phyloP scores from a whole-genome alignment of 2,329 filamentous ascomycete species.

The Oidium heveae region DNA sequence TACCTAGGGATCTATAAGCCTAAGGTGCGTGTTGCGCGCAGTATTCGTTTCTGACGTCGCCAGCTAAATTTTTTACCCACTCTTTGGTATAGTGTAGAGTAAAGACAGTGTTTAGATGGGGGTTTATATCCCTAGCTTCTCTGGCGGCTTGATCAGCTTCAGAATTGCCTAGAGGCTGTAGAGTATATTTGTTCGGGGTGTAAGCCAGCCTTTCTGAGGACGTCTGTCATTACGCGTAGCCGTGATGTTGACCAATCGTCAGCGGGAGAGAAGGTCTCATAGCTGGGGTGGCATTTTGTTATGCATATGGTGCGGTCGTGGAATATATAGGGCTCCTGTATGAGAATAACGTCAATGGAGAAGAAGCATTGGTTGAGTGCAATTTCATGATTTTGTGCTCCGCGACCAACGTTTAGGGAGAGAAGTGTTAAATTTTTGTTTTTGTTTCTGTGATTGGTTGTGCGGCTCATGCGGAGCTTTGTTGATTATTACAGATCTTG shows the following conservation, averaged over 20 bases:
- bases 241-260: no score
- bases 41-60: not conserved
- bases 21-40: not conserved
- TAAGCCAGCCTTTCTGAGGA: no score
- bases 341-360: not conserved
- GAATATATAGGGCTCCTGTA: not conserved
- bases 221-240: no score
- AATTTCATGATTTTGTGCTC: not conserved
- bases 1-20: not conserved
- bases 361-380: not conserved
- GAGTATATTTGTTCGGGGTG: no score
- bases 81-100: not conserved
- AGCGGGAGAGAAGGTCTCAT: not conserved
- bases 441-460: not conserved
- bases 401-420: not conserved
- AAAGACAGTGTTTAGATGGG: not conserved
- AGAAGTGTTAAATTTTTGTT: not conserved
- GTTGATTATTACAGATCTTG: not conserved
- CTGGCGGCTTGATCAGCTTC: not conserved
- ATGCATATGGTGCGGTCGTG: no score
- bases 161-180: not conserved
- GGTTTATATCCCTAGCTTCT: not conserved
- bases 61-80: not conserved
- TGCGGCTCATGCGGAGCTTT: not conserved
- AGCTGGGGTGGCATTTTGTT: no score